Evolutionary conservation across 1,284 basidiomycete genomes (phyloP), one percentile per base, ranked within the genome.

Genomic region (Sporisorium iseilematis-ciliati): DNA sequence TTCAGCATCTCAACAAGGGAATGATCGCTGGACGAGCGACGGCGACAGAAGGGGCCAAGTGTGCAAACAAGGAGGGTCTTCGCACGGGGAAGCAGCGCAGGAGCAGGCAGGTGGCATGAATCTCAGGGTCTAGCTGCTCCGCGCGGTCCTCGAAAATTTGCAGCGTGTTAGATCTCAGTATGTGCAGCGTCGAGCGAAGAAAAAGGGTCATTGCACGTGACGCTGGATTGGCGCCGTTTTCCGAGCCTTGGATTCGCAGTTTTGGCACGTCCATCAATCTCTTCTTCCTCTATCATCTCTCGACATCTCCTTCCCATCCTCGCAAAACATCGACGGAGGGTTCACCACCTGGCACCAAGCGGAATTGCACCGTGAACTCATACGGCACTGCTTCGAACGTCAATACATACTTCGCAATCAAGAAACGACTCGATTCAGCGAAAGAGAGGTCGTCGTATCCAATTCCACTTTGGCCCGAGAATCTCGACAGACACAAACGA

Each of bases 241-340:
- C 48, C 48, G 48, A 49, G 48, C 11, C 31, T 31, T 49, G 7
- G 48, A 11, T 11, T 20, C 8, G 35, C 35, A n/a, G 7, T 4
- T 49, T 49, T 31, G 48, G 48, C 48, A 49, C 48, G 48, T 33
- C 48, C 4, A 8, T 29, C 5, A 29, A 48, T 48, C 46, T 18
- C 26, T 48, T 48, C 46, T 48, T 48, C 23, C 26, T 23, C 12
- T n/a, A n/a, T 29, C 46, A 29, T 48, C 46, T 48, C 46, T 29
- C 23, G 14, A 38, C 16, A 3, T 7, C 46, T 18, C 4, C 26
- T 8, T 26, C 12, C n/a, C 16, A 48, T 48, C 26, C 18, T 46
- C 2, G n/a, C 10, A 3, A 33, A 14, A 6, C 49, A 50, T 21
- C 49, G 31, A 35, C 20, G 35, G 35, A 38, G 12, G 16, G 2